Evolutionary conservation across 345 rosid species (phyloP).

Genomic region (Ceriops decandra): DNA sequence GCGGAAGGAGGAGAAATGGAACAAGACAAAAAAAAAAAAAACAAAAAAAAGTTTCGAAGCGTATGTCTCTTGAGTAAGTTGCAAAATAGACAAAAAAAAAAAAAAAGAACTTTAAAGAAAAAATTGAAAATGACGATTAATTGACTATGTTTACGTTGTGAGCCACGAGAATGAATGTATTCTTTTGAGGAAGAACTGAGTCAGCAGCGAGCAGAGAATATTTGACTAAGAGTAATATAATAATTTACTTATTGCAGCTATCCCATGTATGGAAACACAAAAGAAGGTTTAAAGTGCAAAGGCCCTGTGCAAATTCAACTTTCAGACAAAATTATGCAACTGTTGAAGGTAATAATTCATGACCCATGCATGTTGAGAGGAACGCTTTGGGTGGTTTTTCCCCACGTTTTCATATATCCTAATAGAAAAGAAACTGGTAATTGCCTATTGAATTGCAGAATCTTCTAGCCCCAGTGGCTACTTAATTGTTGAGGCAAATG

Average conservation of each 20-base stretch:
- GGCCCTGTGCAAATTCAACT: conserved; percentile 63
- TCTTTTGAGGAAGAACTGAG: too few relatives aligned
- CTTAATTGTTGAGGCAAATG: conserved; percentile 84
- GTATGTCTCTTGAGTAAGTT: too few relatives aligned
- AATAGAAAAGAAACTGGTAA: conserved; percentile 5
- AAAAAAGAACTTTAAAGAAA: background rate
- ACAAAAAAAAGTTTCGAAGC: too few relatives aligned
- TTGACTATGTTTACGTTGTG: too few relatives aligned
- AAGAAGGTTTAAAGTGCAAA: conserved; percentile 64
- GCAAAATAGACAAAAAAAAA: background rate
- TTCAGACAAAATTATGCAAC: conserved; percentile 31
- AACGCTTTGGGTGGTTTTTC: too few relatives aligned
- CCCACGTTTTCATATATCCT: background rate
- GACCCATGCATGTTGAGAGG: background rate
- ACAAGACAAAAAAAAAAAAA: background rate
- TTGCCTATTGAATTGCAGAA: conserved; percentile 33
- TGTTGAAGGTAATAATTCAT: conserved; percentile 33
- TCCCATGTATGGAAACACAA: conserved; percentile 76
- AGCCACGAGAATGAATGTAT: too few relatives aligned
- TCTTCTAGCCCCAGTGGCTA: conserved; percentile 51
- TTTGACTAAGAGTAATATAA: background rate
- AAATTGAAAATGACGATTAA: background rate
- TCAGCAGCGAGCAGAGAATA: too few relatives aligned
- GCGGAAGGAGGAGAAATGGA: background rate
- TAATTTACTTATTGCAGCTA: conserved; percentile 39